These are phyloP conservation scores for Leishmania mexicana DNA, from an alignment of 208 protist genomes.

Conservation along the genomic window DNA sequence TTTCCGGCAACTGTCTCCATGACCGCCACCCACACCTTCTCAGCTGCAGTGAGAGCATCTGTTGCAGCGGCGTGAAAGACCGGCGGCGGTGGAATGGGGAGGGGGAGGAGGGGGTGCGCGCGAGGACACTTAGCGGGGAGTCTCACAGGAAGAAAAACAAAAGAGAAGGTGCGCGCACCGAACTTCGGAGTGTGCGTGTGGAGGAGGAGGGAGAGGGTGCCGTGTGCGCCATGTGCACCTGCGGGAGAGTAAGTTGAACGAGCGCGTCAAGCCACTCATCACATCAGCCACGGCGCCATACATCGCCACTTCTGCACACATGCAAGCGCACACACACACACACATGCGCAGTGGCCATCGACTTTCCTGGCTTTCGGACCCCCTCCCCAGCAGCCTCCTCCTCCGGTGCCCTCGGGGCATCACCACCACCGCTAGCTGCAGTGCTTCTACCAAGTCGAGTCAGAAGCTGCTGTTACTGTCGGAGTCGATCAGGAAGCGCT, in stretches of 20 bases:
- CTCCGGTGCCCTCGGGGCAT: not conserved
- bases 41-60: not conserved
- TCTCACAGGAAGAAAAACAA: not conserved
- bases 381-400: not conserved
- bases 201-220: not conserved
- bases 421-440: not conserved
- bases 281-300: not conserved
- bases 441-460: not conserved
- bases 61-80: not conserved
- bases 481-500: constrained; percentile 66
- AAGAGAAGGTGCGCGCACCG: not conserved
- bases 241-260: not conserved
- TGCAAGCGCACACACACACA: not conserved
- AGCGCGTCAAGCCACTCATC: not conserved
- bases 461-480: constrained; percentile 49
- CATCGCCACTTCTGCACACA: not conserved
- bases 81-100: not conserved
- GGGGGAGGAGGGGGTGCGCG: not conserved
- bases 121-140: not conserved
- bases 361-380: not conserved
- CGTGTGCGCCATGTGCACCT: not conserved
- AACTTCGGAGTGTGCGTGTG: not conserved
- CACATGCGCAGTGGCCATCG: not conserved
- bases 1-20: not conserved
- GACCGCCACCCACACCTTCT: not conserved